Evolutionary conservation across 257 asterid species (phyloP).

Genomic region (Plantago elongata): DNA sequence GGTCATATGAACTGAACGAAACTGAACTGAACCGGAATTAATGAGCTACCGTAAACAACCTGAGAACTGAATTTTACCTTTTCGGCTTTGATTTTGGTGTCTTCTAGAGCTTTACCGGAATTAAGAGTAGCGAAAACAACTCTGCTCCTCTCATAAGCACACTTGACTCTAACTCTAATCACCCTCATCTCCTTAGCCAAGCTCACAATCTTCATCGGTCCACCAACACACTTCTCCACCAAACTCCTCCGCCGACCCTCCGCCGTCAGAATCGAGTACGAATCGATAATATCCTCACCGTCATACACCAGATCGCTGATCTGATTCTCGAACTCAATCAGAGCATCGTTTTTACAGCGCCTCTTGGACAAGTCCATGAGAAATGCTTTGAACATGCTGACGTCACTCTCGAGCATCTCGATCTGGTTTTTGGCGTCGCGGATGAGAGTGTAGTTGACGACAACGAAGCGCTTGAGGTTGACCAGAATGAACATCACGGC

Average conservation of each 20-base stretch:
- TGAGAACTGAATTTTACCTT: too few species aligned
- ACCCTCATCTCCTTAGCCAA: constrained; percentile 33
- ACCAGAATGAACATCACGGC: constrained; percentile 31
- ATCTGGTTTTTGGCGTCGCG: constrained; percentile 27
- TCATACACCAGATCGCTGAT: constrained; percentile 31
- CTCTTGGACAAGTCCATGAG: constrained; percentile 27
- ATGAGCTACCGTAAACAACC: too few species aligned
- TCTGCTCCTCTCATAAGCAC: constrained; percentile 18
- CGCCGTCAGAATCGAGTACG: constrained; percentile 15
- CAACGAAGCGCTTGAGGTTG: constrained; percentile 30
- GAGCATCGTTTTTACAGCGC: constrained; percentile 4
- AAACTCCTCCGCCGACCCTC: constrained; percentile 26
- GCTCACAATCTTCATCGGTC: constrained; percentile 17
- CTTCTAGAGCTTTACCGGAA: too few species aligned
- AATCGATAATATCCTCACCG: constrained; percentile 31
- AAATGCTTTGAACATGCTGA: constrained; percentile 38
- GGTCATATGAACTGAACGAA: too few species aligned
- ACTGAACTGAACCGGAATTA: too few species aligned
- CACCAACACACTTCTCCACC: constrained; percentile 25
- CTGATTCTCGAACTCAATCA: constrained; percentile 22
- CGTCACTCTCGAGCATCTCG: constrained; percentile 34
- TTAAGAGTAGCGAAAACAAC: background rate
- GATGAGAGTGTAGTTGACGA: constrained; percentile 26
- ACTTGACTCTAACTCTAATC: constrained; percentile 29
- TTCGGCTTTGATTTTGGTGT: too few species aligned